Base-by-base conservation (phyloP, 306 rosid genomes). In the Sicyos edulis region DNA sequence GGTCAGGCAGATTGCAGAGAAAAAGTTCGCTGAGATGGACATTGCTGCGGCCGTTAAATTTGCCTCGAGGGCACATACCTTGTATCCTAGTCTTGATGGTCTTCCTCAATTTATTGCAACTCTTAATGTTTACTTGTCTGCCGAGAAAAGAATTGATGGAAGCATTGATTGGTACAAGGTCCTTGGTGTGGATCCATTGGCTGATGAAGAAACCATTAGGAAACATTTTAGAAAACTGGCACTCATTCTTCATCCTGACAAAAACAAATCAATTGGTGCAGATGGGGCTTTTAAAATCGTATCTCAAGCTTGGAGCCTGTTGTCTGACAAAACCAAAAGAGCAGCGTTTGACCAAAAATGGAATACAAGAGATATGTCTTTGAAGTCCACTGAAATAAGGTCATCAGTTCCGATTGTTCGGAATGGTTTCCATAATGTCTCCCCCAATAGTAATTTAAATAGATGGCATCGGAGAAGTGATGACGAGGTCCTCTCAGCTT, bases 251-350 rank as follows among this genome's bases (percentile, higher is more conserved):
- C 96, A 90, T 72, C 98, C 96, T 6, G 96, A 88, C 51, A 87
- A 82, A 82, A 92, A 92, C 76, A 88, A 87, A 78, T 87, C 98
- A 3, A 80, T 80, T 7, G 98, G 96, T 29, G 96, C 93, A 0
- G 86, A 82, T 15, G 91, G 84, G 54, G 98, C 98, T 50, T 92
- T 90, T 84, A 80, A 72, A 74, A 83, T 90, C 67, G 22, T 92
- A 44, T 59, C 84, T 11, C 85, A 86, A 77, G 98, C 96, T 56
- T 89, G 90, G 91, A 83, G 74, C 20, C 68, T 79, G 13, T 66
- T 91, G 67, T 89, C 96, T 44, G 83, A 89, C 80, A 82, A 82
- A 72, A 72, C 61, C 81, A 78, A 75, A 75, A 85, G 81, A 77
- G 19, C 42, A 54, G 67, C 26, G 9, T 83, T 78, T 79, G 92